Evolutionary conservation across 2,329 filamentous ascomycete species (phyloP), one percentile per base, ranked within the genome.

Genomic region (Exophiala oligosperma): DNA sequence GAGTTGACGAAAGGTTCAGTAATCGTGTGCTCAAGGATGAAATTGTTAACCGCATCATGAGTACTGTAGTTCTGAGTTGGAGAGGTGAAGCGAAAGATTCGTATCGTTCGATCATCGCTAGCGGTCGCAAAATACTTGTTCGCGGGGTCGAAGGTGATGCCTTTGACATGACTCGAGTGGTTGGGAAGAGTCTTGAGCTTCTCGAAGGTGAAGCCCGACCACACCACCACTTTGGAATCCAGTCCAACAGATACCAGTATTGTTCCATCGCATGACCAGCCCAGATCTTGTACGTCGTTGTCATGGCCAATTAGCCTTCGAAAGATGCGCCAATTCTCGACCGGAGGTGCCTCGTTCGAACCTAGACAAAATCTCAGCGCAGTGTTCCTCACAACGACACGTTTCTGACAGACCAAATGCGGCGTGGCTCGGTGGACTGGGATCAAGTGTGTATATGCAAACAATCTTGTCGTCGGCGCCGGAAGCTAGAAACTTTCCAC

Each of bases 81-180:
- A 1, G 93, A 89, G 1, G 90, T 96, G 73, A 97, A 99, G 59
- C 92, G 87, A 75, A 96, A 97, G 68, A 99, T 91, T 73, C 96
- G 96, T 75, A 99, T 96, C 2, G 92, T 93, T 59, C 94, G 87
- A 74, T 99, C 94, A 73, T 99, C 94, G 76, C 92, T 96, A 2
- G 95, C 92, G 0, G 95, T 99, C 14, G 95, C 94, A 74, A 99
- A 99, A 79, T 96, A 99, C 72, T 97, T 99, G 78, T 97, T 97
- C 43, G 94, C 94, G 0, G 94, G 94, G 71, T 99, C 94, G 71
- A 99, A 99, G 0, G 93, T 96, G 68, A 99, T 95, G 62, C 95
- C 94, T 74, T 99, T 99, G 77, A 99, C 94, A 72, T 97, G 95
- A 72, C 92, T 97, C 73, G 96, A 91, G 74, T 99, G 94, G 58